These are phyloP conservation scores for Tinospora cordifolia DNA, from an alignment of 164 flowering plant species.

Conservation along the genomic window DNA sequence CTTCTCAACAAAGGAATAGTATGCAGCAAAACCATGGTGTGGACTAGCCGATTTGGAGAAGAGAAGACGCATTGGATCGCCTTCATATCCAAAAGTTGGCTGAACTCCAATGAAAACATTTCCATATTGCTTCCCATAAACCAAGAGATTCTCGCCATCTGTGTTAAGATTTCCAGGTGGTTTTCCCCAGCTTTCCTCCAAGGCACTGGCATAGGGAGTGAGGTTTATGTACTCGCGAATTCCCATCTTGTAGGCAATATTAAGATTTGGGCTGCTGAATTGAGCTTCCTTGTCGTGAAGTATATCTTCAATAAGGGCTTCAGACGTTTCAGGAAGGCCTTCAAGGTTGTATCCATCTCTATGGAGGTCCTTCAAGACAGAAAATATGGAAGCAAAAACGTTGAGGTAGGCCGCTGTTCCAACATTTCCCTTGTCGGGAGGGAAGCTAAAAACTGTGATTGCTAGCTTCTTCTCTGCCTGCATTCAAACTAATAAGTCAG, in stretches of 20 bases:
- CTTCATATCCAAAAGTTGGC: constrained; percentile 97
- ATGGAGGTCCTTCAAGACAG: constrained; percentile 80
- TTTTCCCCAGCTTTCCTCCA: constrained; percentile 99
- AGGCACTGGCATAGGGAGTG: constrained; percentile 75
- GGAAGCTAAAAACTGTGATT: constrained; percentile 97
- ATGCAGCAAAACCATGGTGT: constrained; percentile 98
- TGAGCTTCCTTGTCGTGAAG: constrained; percentile 97
- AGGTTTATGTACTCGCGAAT: constrained; percentile 78
- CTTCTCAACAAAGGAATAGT: constrained; percentile 90
- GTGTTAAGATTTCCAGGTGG: constrained; percentile 97
- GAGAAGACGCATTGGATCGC: constrained; percentile 95
- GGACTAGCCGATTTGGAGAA: constrained; percentile 99
- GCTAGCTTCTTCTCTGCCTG: constrained; percentile 91
- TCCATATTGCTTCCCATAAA: constrained; percentile 92
- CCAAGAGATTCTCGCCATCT: constrained; percentile 92
- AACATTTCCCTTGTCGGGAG: constrained; percentile 98
- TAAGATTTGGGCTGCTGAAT: constrained; percentile 96
- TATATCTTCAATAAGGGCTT: constrained; percentile 72
- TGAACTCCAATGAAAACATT: constrained; percentile 95
- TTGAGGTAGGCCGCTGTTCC: constrained; percentile 99
- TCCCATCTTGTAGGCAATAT: constrained; percentile 89
- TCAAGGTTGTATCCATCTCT: constrained; percentile 79
- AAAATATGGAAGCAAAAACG: constrained; percentile 82
- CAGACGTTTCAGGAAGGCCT: constrained; percentile 86
- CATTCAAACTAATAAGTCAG: constrained; percentile 13